Evolutionary conservation across 2,329 filamentous ascomycete genomes (phyloP).

Genomic region (Penicillium sp.): DNA sequence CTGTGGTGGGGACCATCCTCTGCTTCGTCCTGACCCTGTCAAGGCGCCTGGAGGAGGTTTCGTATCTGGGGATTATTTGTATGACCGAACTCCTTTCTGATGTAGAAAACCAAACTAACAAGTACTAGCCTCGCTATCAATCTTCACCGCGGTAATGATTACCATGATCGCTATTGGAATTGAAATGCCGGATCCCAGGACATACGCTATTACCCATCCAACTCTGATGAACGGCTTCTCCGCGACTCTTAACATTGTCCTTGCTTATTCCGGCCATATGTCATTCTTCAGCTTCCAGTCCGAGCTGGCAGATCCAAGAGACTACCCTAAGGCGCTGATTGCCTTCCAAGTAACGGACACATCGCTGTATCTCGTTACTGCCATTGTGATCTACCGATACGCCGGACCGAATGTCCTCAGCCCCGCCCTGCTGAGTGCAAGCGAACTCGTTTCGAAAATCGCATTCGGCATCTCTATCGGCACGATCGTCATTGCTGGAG

Average conservation of each 20-base stretch:
- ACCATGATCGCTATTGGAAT: slow-evolving; percentile 59
- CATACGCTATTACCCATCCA: not conserved
- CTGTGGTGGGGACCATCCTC: slow-evolving; percentile 48
- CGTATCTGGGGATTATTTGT: not conserved
- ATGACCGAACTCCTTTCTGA: not conserved
- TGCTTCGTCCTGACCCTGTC: slow-evolving; percentile 54
- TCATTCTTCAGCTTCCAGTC: slow-evolving; percentile 59
- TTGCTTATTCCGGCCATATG: slow-evolving; percentile 39
- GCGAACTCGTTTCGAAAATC: slow-evolving; percentile 49
- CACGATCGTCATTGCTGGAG: slow-evolving; percentile 61
- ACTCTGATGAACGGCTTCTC: not conserved
- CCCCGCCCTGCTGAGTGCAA: slow-evolving; percentile 57
- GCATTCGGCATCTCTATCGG: slow-evolving; percentile 61
- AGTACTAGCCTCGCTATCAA: slow-evolving; percentile 50
- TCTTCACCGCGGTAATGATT: slow-evolving; percentile 54
- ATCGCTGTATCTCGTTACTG: slow-evolving; percentile 55
- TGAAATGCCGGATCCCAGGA: slow-evolving; percentile 20
- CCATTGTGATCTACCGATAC: slow-evolving; percentile 60
- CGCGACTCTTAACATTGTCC: not conserved
- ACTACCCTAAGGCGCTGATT: slow-evolving; percentile 55
- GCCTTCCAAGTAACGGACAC: slow-evolving; percentile 54
- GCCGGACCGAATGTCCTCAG: slow-evolving; percentile 54
- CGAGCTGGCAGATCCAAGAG: slow-evolving; percentile 53
- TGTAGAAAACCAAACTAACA: not conserved
- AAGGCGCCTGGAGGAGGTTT: slow-evolving; percentile 52